A percentile compares a stretch with the other conserved stretches of the same genome.
Evolutionary conservation across 345 rosid genomes (phyloP).

Genomic region (Pistacia atlantica): DNA sequence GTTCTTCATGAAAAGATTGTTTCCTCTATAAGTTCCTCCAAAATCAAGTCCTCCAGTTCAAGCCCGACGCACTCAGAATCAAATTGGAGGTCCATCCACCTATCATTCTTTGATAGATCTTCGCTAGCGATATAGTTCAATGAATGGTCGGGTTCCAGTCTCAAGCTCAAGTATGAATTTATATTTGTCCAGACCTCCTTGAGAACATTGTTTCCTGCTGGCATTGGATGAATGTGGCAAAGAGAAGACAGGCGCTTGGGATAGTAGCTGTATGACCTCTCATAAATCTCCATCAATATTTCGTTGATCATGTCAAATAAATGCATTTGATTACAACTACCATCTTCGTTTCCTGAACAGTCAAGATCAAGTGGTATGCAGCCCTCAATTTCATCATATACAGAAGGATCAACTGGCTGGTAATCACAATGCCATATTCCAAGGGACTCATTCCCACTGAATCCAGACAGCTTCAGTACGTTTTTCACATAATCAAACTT

Average conservation of each 20-base stretch:
- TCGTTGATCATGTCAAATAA: slow-evolving; percentile 76
- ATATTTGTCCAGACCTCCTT: slow-evolving; percentile 71
- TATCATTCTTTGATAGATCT: slow-evolving; percentile 55
- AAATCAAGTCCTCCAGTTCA: slow-evolving; percentile 70
- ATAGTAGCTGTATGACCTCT: slow-evolving; percentile 55
- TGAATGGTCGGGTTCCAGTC: slow-evolving; percentile 35
- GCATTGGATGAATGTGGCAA: slow-evolving; percentile 59
- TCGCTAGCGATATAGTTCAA: slow-evolving; percentile 46
- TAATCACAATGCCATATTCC: slow-evolving; percentile 68
- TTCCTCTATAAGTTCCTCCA: slow-evolving; percentile 74
- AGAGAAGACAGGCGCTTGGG: slow-evolving; percentile 56
- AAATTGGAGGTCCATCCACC: slow-evolving; percentile 86
- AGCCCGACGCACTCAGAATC: slow-evolving; percentile 70
- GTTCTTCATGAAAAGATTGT: slow-evolving; percentile 11
- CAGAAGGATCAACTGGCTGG: slow-evolving; percentile 63
- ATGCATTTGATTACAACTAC: slow-evolving; percentile 44
- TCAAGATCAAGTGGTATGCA: slow-evolving; percentile 49
- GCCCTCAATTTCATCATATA: slow-evolving; percentile 54
- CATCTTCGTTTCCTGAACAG: slow-evolving; percentile 39
- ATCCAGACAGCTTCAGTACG: slow-evolving; percentile 70
- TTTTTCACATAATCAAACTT: slow-evolving; percentile 69
- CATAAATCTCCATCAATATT: slow-evolving; percentile 58
- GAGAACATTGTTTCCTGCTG: slow-evolving; percentile 53
- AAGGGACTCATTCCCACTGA: slow-evolving; percentile 46
- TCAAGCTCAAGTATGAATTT: slow-evolving; percentile 50